Evolutionary conservation across 805 yeast genomes (phyloP).

Genomic region (Naumovozyma dairenensis): DNA sequence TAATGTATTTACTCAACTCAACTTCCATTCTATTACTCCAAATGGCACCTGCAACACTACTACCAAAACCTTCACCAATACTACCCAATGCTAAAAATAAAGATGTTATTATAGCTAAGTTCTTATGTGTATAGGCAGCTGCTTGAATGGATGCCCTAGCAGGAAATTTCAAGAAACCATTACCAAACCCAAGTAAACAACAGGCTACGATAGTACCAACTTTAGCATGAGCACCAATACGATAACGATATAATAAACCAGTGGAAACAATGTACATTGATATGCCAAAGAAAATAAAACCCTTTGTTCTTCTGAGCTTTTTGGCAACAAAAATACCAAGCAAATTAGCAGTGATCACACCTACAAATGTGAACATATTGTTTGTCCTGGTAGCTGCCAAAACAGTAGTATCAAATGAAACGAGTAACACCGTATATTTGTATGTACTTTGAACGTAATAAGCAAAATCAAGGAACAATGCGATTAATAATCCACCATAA

Average conservation of each 20-base stretch:
- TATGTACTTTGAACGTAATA: constrained; percentile 62
- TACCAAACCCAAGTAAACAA: constrained; percentile 61
- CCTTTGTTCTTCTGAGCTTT: constrained; percentile 43
- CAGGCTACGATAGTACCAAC: constrained; percentile 57
- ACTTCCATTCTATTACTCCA: constrained; percentile 47
- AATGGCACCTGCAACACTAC: constrained; percentile 56
- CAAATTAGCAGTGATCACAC: constrained; percentile 50
- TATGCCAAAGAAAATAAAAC: constrained; percentile 50
- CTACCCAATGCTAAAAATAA: constrained; percentile 47
- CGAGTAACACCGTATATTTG: constrained; percentile 52
- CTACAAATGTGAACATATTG: constrained; percentile 53
- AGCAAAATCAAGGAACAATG: constrained; percentile 43
- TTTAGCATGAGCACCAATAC: constrained; percentile 40
- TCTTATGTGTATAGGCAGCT: constrained; percentile 45
- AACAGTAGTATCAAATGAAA: constrained; percentile 45
- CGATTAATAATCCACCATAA: constrained; percentile 52
- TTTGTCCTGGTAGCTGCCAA: constrained; percentile 59
- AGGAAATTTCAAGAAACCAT: constrained; percentile 61
- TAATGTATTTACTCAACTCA: constrained; percentile 31
- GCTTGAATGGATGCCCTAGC: constrained; percentile 55
- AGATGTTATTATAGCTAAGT: constrained; percentile 55
- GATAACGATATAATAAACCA: constrained; percentile 48
- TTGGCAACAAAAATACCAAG: constrained; percentile 48
- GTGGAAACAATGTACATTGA: constrained; percentile 48
- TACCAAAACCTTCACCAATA: constrained; percentile 57